Evolutionary conservation across 306 rosid species (phyloP).

Genomic region (Cercis canadensis): DNA sequence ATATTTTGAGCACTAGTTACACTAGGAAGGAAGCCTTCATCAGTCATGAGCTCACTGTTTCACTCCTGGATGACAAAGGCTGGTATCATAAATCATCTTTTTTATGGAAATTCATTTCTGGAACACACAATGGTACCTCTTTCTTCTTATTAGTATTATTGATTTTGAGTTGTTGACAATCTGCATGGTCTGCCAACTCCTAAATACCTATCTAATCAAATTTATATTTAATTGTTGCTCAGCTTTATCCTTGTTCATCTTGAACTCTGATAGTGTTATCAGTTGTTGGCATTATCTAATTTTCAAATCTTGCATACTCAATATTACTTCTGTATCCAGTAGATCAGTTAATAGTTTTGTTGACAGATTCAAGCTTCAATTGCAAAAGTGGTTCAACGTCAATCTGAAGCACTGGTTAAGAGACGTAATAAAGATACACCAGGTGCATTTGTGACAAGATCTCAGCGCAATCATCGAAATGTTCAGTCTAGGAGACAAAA

Average conservation of each 20-base stretch:
- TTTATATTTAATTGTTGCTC: conserved; percentile 20
- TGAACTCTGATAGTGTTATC: conserved; percentile 6
- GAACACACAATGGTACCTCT: neutral
- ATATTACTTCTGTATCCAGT: conserved; percentile 20
- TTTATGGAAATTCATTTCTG: conserved; percentile 1
- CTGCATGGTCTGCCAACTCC: conserved; percentile 28
- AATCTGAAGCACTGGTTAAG: conserved; percentile 87
- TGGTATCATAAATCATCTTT: conserved; percentile 3
- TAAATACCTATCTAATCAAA: conserved; percentile 17
- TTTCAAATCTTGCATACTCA: conserved; percentile 15
- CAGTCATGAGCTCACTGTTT: neutral
- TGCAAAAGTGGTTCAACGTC: conserved; percentile 44
- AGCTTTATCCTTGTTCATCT: neutral
- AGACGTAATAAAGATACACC: conserved; percentile 71
- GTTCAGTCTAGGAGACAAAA: conserved; percentile 64
- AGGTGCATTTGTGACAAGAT: conserved; percentile 57
- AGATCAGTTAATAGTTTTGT: conserved; percentile 21
- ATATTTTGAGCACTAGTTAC: conserved; percentile 17
- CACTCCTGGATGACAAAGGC: neutral
- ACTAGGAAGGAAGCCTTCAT: conserved; percentile 10
- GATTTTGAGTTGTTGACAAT: conserved; percentile 11
- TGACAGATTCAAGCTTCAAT: conserved; percentile 60
- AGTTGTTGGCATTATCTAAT: conserved; percentile 8
- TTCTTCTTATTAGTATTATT: conserved; percentile 19
- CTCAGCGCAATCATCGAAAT: conserved; percentile 71